phyloP scores from a whole-genome alignment of 441 rosid genomes.

The Lepidium campestre region DNA sequence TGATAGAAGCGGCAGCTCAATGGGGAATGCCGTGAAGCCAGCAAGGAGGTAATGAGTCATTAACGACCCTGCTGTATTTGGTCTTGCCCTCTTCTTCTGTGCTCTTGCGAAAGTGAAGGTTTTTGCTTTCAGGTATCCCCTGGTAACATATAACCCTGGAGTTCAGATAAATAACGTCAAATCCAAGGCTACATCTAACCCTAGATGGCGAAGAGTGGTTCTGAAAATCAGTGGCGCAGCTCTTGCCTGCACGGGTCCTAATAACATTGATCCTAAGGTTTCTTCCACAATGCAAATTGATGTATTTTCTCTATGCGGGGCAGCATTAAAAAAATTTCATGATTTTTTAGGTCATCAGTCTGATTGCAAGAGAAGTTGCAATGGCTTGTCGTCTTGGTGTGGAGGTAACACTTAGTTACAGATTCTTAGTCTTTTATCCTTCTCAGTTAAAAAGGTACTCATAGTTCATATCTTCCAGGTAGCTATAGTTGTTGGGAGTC shows the following conservation, averaged over 20 bases:
- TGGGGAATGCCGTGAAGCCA: conserved; percentile 38
- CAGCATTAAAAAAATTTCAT: conserved; percentile 8
- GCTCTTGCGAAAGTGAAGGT: conserved; percentile 4
- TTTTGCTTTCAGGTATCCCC: conserved; percentile 33
- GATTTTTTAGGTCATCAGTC: conserved; percentile 50
- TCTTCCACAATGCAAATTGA: neutral
- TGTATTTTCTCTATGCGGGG: neutral
- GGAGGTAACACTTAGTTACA: conserved; percentile 40
- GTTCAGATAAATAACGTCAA: conserved; percentile 43
- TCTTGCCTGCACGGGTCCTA: conserved; percentile 57
- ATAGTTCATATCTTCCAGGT: conserved; percentile 38
- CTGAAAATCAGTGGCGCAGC: conserved; percentile 84
- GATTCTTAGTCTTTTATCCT: neutral
- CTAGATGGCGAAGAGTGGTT: conserved; percentile 82
- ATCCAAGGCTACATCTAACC: conserved; percentile 38
- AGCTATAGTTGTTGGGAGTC: conserved; percentile 85
- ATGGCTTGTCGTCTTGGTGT: conserved; percentile 68
- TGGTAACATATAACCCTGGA: conserved; percentile 33
- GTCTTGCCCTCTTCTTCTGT: neutral
- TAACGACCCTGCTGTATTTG: neutral
- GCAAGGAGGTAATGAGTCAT: conserved; percentile 48
- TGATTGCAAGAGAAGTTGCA: conserved; percentile 75
- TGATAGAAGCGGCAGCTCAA: conserved; percentile 37
- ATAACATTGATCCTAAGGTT: conserved; percentile 84
- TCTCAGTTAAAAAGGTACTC: neutral